Evolutionary conservation across 345 rosid species (phyloP), one percentile per base, ranked within the genome.

Genomic region (Bruguiera gymnorhiza): DNA sequence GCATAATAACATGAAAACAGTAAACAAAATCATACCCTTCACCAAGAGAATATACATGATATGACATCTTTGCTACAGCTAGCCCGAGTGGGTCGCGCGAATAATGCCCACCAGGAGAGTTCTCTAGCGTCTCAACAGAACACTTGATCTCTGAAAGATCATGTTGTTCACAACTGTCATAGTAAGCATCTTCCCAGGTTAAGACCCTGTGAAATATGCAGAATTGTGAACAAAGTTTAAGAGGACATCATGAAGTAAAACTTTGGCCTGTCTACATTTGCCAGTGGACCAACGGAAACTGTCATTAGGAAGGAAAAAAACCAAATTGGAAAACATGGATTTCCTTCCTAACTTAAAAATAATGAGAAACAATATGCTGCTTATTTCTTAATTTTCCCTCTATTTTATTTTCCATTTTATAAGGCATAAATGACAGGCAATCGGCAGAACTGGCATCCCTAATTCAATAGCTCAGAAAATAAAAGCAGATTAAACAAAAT

Each of bases 161-260:
- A 79, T 70, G 72, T 50, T 61, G 76, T 74, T 73, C 87, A 75
- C 56, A 76, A 74, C 63, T 81, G 61, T 86, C 90, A 78, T 78
- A 90, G 82, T 86, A 93, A 30, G 90, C 91, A 79, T 91, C 96
- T 83, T 88, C 97, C 91, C 89, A 84, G 63, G 98, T 88, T 75
- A 93, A 80, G 76, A 93, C 85, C 94, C 98, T 93, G 86, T 68
- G 70, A 67, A 60, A 76, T 53, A 62, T 73, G 62, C 37, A 60
- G 16, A 62, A 0, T 60, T 27, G 52, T 64, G 52, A 62, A 50
- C 61, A 48, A 58, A 72, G 37, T 63, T 48, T 62, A 56, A 63
- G 48, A 53, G 50, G 34, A 21, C 48, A 26, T 10, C 15, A 26
- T 8, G 30, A 0, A 55, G 51, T 66, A 71, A 6, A 21, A 3